These are phyloP conservation scores for Hanseniaspora singularis DNA, from an alignment of 805 yeast species.

Conservation along the genomic window DNA sequence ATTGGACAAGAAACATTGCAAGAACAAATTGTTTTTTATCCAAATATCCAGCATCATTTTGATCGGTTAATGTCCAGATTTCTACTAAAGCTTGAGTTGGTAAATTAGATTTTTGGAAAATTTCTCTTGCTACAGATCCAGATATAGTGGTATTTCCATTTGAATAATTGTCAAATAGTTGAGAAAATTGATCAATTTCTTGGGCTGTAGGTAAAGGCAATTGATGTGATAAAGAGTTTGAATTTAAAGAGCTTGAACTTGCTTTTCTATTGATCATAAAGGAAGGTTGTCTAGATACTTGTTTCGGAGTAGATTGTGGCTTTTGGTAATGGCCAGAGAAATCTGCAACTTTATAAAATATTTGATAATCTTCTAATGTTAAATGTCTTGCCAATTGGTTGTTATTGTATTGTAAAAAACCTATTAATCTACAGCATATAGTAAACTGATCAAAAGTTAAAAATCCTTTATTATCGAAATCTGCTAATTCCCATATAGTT, in stretches of 20 bases:
- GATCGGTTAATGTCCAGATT: conserved; percentile 83
- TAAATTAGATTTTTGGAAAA: conserved; percentile 78
- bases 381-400: conserved; percentile 34
- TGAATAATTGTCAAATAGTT: conserved; percentile 55
- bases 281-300: conserved; percentile 22
- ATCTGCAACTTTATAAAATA: conserved; percentile 26
- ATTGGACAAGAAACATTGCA: conserved; percentile 90
- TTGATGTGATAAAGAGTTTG: background rate
- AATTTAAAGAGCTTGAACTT: conserved; percentile 15
- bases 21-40: conserved; percentile 66
- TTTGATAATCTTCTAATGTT: conserved; percentile 32
- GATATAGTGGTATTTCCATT: conserved; percentile 41
- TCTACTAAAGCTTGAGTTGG: conserved; percentile 68
- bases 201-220: conserved; percentile 44
- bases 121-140: conserved; percentile 73
- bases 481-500: conserved; percentile 92
- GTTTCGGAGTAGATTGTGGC: conserved; percentile 63
- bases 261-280: conserved; percentile 15
- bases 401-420: conserved; percentile 62
- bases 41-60: conserved; percentile 58
- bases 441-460: conserved; percentile 70
- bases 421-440: conserved; percentile 78
- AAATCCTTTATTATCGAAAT: conserved; percentile 74
- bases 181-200: conserved; percentile 55
- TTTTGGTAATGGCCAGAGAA: conserved; percentile 47